Evolutionary conservation across 805 yeast species (phyloP), one percentile per base, ranked within the genome.

Genomic region (Saccharomycopsis sp.): DNA sequence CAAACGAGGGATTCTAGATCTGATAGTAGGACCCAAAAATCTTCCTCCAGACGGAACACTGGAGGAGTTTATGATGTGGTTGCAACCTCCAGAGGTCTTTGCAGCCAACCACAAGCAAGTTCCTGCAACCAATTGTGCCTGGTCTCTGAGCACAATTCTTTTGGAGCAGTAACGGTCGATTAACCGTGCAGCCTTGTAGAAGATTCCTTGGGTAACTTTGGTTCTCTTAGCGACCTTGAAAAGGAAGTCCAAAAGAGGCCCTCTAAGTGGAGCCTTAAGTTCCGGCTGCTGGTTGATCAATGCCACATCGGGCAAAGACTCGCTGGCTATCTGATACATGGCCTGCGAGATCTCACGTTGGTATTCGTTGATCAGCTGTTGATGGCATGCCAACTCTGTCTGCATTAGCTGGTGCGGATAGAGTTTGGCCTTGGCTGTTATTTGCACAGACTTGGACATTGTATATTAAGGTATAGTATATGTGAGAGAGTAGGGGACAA

Each of bases 101-200:
- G 97, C 85, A 1, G 97, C 89, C 35, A 93, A 80, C 97, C 98
- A 93, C 41, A 93, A 74, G 61, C 97, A 89, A 2, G 97, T 89
- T 61, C 96, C 87, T 35, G 96, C 90, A 9, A 93, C 93, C 56
- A 93, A 78, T 71, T 92, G 97, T 62, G 89, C 85, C 72, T 92
- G 98, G 59, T 88, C 92, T 64, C 85, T 82, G 63, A 87, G 79
- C 0, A 92, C 94, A 5, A 91, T 83, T 65, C 98, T 78, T 66
- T 85, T 87, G 56, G 96, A 87, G 69, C 96, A 88, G 73, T 93
- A 93, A 62, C 97, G 81, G 70, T 93, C 99, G 62, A 93, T 87
- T 56, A 92, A 78, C 65, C 86, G 84, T 47, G 86, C 83, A 0
- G 87, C 84, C 68, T 83, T 75, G 82, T 83, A 74, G 76, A 83